phyloP scores from a whole-genome alignment of 75 land plant species.

The Pinus taeda region DNA sequence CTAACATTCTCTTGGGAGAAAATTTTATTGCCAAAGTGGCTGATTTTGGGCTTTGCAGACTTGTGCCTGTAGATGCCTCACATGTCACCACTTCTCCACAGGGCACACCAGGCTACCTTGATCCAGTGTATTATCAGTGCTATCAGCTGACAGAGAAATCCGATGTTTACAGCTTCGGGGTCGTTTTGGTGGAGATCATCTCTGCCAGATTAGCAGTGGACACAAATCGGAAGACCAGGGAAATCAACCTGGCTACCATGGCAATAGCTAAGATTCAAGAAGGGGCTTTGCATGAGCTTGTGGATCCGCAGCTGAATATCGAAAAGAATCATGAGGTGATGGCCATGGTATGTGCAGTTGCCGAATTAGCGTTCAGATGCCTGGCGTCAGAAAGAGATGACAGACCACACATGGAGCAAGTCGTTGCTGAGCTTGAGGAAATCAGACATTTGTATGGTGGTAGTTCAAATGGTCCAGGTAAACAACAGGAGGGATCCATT shows the following conservation, averaged over 20 bases:
- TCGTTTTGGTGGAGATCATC: conserved; percentile 36
- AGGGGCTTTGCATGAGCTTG: conserved; percentile 44
- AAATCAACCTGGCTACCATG: conserved; percentile 54
- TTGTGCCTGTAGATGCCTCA: conserved; percentile 10
- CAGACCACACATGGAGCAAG: conserved; percentile 66
- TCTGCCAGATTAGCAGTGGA: too few species aligned
- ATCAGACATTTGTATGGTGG: background rate
- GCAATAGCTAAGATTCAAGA: conserved; percentile 47
- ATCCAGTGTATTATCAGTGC: conserved; percentile 28
- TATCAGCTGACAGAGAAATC: conserved; percentile 27
- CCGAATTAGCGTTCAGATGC: conserved; percentile 67
- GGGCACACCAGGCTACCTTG: conserved; percentile 35
- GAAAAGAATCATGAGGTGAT: conserved; percentile 23
- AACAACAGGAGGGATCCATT: background rate
- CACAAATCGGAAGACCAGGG: too few species aligned
- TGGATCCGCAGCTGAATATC: conserved; percentile 48
- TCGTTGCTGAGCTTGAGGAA: conserved; percentile 25
- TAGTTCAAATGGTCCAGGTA: background rate
- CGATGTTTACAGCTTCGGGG: conserved; percentile 56
- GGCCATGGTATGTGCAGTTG: conserved; percentile 35
- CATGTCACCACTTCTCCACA: conserved; percentile 21
- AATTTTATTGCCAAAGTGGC: conserved; percentile 32
- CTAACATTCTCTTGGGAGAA: conserved; percentile 29
- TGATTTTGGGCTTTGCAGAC: conserved; percentile 40
- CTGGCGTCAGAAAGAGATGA: conserved; percentile 51